Evolutionary conservation across 352 stramenopile species (phyloP).

Genomic region (Pythium periplocum): DNA sequence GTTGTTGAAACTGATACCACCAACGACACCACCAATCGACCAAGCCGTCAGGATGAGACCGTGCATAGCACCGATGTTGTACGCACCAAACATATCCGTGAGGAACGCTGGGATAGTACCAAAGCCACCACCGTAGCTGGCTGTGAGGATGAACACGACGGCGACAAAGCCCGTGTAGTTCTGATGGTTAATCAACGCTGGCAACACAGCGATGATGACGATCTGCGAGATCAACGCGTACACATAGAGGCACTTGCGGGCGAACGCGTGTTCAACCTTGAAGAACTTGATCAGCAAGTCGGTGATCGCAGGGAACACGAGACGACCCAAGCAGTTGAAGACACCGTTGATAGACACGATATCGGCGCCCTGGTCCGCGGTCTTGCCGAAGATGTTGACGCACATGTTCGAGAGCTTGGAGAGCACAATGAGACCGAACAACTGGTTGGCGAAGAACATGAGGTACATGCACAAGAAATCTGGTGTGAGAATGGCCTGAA

Average conservation of each 20-base stretch:
- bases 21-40: conserved; percentile 69
- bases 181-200: conserved; percentile 44
- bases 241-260: conserved; percentile 51
- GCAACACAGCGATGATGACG: conserved; percentile 61
- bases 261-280: conserved; percentile 41
- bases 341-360: conserved; percentile 47
- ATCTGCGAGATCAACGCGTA: conserved; percentile 52
- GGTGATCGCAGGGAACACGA: conserved; percentile 34
- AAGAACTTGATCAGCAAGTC: conserved; percentile 34
- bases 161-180: conserved; percentile 53
- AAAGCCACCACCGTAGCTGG: conserved; percentile 69
- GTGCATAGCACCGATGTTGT: conserved; percentile 78
- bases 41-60: conserved; percentile 68
- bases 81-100: conserved; percentile 81
- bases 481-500: conserved; percentile 26
- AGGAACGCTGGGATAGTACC: conserved; percentile 69
- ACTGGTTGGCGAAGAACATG: conserved; percentile 32
- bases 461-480: conserved; percentile 41
- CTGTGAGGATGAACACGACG: conserved; percentile 61
- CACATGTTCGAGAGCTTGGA: conserved; percentile 46
- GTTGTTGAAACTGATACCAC: conserved; percentile 67
- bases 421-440: conserved; percentile 35
- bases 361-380: conserved; percentile 20
- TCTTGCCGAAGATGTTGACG: conserved; percentile 40
- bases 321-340: conserved; percentile 46